phyloP scores from a whole-genome alignment of 768 basidiomycete species.

The Nidularia pulvinata region DNA sequence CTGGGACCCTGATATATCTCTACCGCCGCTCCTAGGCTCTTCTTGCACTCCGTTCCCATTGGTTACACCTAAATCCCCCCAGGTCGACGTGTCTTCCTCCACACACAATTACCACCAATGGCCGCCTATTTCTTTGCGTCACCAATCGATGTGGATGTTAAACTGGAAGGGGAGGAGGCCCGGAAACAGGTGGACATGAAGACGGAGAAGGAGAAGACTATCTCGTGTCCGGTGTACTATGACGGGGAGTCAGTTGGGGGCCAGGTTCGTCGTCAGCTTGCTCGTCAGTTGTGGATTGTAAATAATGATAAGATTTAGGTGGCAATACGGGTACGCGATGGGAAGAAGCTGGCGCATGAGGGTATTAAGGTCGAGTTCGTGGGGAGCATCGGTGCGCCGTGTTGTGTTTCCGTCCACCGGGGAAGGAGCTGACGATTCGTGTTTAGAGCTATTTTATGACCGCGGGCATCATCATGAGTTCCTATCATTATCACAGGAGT shows the following conservation, averaged over 20 bases:
- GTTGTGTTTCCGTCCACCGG: background rate
- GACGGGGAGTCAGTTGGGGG: conserved; percentile 94
- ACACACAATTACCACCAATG: conserved; percentile 37
- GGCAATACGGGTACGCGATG: conserved; percentile 87
- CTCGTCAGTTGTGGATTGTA: background rate
- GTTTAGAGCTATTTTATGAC: conserved; percentile 89
- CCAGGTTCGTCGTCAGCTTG: conserved; percentile 51
- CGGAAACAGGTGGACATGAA: conserved; percentile 92
- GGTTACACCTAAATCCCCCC: too few relatives aligned
- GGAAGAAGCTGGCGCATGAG: conserved; percentile 93
- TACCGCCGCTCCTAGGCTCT: too few relatives aligned
- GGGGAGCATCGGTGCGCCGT: conserved; percentile 90
- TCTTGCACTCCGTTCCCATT: too few relatives aligned
- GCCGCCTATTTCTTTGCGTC: conserved; percentile 92
- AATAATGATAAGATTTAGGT: conserved; percentile 50
- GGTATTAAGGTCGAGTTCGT: conserved; percentile 99
- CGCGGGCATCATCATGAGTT: conserved; percentile 98
- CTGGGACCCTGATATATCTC: too few relatives aligned
- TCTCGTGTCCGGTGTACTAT: conserved; percentile 91
- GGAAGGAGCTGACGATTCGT: conserved; percentile 2
- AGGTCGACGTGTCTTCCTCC: too few relatives aligned
- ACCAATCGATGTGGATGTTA: conserved; percentile 90
- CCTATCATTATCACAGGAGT: conserved; percentile 91
- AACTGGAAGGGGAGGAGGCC: conserved; percentile 83
- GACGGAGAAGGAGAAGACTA: conserved; percentile 82